Conservation (phyloP, 352 stramenopile genomes). For the Aphanomyces invadans region DNA sequence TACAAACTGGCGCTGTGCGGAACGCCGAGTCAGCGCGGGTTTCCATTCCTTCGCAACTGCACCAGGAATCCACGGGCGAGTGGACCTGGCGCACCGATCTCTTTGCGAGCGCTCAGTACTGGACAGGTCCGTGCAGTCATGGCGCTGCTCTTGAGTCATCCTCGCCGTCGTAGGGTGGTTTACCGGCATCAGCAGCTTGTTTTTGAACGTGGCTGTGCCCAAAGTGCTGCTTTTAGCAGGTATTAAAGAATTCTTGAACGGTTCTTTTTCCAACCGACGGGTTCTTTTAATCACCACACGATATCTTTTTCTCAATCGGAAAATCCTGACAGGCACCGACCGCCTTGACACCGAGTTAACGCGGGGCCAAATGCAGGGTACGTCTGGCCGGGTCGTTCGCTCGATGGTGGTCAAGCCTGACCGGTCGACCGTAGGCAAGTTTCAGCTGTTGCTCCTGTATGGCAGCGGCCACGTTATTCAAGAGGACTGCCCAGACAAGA, state of each 20-base stretch:
- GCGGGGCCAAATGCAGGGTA: slow-evolving; percentile 79
- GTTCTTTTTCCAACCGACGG: too few relatives aligned
- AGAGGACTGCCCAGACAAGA: slow-evolving; percentile 74
- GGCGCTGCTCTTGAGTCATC: background rate
- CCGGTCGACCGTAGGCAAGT: slow-evolving; percentile 75
- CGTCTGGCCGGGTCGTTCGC: background rate
- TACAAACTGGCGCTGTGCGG: slow-evolving; percentile 63
- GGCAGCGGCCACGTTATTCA: slow-evolving; percentile 84
- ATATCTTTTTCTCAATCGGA: too few relatives aligned
- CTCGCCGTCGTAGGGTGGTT: slow-evolving; percentile 61
- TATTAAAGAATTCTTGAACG: slow-evolving; percentile 20
- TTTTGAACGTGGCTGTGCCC: slow-evolving; percentile 56
- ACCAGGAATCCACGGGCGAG: slow-evolving; percentile 37
- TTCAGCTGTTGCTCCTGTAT: slow-evolving; percentile 80
- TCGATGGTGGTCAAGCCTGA: too few relatives aligned
- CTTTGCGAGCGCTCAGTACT: slow-evolving; percentile 60
- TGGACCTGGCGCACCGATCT: slow-evolving; percentile 75
- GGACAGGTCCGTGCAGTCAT: slow-evolving; percentile 40
- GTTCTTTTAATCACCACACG: too few relatives aligned
- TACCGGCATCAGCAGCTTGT: slow-evolving; percentile 73
- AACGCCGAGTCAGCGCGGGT: slow-evolving; percentile 67
- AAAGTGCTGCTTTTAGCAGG: slow-evolving; percentile 83
- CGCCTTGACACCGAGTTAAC: slow-evolving; percentile 81
- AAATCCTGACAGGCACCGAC: slow-evolving; percentile 54
- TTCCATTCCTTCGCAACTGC: slow-evolving; percentile 76